These are phyloP conservation scores for Hypoxylon sp. DNA, from an alignment of 2,329 filamentous ascomycete genomes.

Conservation along the genomic window DNA sequence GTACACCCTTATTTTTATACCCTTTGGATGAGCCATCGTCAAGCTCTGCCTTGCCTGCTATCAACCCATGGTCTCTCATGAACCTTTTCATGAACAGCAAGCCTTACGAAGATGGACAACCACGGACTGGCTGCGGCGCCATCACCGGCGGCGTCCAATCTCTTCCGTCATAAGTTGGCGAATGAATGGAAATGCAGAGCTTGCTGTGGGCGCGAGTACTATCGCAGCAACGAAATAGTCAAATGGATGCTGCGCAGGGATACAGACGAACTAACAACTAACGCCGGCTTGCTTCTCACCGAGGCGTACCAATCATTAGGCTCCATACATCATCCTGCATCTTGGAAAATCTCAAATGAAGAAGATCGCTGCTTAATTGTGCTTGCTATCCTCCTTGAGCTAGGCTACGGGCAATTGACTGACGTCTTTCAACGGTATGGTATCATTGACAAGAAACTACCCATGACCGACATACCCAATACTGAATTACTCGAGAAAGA, in stretches of 20 bases:
- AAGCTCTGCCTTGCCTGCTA: background rate
- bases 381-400: conserved; percentile 25
- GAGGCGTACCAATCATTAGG: conserved; percentile 6
- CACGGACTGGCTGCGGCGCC: background rate
- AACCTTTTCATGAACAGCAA: background rate
- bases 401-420: conserved; percentile 16
- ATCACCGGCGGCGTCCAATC: background rate
- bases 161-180: conserved; percentile 14
- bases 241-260: conserved; percentile 21
- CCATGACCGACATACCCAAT: background rate
- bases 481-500: background rate
- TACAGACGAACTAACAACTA: conserved; percentile 5
- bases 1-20: conserved; percentile 1
- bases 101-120: background rate
- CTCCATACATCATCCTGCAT: background rate
- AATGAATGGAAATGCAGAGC: conserved; percentile 25
- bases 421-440: conserved; percentile 16
- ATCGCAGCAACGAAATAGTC: conserved; percentile 13
- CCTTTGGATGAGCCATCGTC: background rate
- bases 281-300: conserved; percentile 18
- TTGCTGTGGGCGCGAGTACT: conserved; percentile 26
- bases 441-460: conserved; percentile 16
- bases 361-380: conserved; percentile 15
- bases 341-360: conserved; percentile 2
- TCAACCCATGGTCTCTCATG: background rate